phyloP scores from a whole-genome alignment of 768 basidiomycete genomes.

The Porphyrellus cyaneotinctus region DNA sequence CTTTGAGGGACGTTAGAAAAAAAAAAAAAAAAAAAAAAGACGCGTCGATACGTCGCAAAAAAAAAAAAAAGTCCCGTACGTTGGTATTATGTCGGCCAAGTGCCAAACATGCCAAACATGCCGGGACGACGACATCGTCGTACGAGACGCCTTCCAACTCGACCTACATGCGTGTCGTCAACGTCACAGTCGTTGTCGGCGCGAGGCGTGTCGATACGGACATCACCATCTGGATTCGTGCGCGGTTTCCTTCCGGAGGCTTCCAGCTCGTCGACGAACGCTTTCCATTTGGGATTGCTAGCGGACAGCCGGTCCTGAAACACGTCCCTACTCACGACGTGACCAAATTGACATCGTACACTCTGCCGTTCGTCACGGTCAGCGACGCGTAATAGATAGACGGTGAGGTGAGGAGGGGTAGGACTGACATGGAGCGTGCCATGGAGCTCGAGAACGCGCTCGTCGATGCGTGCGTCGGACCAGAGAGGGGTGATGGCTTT shows the following conservation, averaged over 20 bases:
- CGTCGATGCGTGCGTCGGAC: constrained; percentile 33
- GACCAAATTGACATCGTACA: constrained; percentile 75
- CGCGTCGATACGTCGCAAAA: background rate
- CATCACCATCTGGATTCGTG: constrained; percentile 94
- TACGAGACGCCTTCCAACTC: constrained; percentile 77
- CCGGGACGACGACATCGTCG: constrained; percentile 72
- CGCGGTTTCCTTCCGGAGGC: constrained; percentile 54
- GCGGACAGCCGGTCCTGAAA: constrained; percentile 74
- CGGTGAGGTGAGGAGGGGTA: too few relatives aligned
- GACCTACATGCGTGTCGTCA: constrained; percentile 44
- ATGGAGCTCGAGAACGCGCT: constrained; percentile 76
- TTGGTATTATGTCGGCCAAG: constrained; percentile 57
- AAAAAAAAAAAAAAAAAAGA: background rate
- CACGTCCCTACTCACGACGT: constrained; percentile 55
- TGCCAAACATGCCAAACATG: constrained; percentile 63
- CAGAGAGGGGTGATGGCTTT: constrained; percentile 59
- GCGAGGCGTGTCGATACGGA: constrained; percentile 35
- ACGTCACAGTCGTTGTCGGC: background rate
- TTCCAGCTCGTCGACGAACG: constrained; percentile 61
- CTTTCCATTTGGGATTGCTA: constrained; percentile 77
- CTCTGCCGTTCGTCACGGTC: constrained; percentile 38
- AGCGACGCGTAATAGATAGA: constrained; percentile 2
- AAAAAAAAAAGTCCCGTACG: constrained; percentile 38
- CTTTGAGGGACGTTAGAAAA: constrained; percentile 32
- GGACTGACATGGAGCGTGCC: constrained; percentile 74